Percentiles rank a stretch among this genome's conserved stretches.
These are phyloP conservation scores for Vitis vinifera DNA, from an alignment of 164 flowering plant species.

Conservation along the genomic window DNA sequence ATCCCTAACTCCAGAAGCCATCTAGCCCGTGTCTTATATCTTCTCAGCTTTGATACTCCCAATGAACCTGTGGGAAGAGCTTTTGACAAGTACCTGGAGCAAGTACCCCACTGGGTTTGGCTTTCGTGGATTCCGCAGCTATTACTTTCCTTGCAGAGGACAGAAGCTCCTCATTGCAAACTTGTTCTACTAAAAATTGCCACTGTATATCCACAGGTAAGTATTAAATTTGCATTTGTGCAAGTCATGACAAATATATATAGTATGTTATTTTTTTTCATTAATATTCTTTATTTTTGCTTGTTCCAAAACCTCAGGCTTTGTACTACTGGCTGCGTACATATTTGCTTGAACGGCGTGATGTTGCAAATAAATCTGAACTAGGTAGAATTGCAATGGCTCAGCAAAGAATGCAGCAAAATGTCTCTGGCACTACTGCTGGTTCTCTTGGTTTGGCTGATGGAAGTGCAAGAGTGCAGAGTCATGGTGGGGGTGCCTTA, in stretches of 20 bases:
- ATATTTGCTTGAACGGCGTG: slow-evolving; percentile 96
- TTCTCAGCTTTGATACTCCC: slow-evolving; percentile 91
- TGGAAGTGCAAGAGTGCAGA: slow-evolving; percentile 54
- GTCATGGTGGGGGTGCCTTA: slow-evolving; percentile 41
- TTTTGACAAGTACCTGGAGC: slow-evolving; percentile 88
- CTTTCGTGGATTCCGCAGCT: slow-evolving; percentile 98
- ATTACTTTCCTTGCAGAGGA: slow-evolving; percentile 88
- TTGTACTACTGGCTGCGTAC: slow-evolving; percentile 99
- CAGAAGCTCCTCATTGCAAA: slow-evolving; percentile 94
- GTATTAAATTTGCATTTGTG: slow-evolving; percentile 1
- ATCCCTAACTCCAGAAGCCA: slow-evolving; percentile 92
- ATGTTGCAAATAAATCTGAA: slow-evolving; percentile 92
- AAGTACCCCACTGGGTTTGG: slow-evolving; percentile 98
- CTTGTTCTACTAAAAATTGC: slow-evolving; percentile 87
- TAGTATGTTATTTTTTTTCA: background rate
- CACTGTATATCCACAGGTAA: slow-evolving; percentile 90
- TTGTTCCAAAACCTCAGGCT: slow-evolving; percentile 50
- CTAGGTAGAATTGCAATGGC: slow-evolving; percentile 77
- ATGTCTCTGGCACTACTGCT: slow-evolving; percentile 40
- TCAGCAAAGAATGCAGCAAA: slow-evolving; percentile 93
- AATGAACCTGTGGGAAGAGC: slow-evolving; percentile 88
- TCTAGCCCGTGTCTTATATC: slow-evolving; percentile 90
- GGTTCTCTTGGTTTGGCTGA: slow-evolving; percentile 57
- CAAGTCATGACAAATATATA: background rate
- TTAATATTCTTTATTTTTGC: slow-evolving; percentile 2